A percentile compares a stretch with the other conserved stretches of the same genome.
Evolutionary conservation across 1,284 basidiomycete species (phyloP).

Genomic region (Puccinia hordei): DNA sequence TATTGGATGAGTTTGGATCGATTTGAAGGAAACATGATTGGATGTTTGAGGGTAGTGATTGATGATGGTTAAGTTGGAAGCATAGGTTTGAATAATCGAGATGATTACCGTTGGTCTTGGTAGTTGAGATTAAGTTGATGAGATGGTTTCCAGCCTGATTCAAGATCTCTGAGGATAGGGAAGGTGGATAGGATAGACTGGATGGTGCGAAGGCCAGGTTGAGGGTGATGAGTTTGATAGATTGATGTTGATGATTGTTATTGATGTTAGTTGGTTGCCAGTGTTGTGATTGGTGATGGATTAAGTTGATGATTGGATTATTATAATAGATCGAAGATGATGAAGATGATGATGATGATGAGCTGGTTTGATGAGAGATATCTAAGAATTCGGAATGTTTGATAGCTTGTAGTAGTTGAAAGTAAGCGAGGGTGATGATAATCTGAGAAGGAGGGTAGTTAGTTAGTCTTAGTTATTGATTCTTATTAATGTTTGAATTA

Average conservation of each 20-base stretch:
- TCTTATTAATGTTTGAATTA: not conserved
- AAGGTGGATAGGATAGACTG: not conserved
- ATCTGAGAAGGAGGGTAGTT: slow-evolving; percentile 54
- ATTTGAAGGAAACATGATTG: slow-evolving; percentile 1
- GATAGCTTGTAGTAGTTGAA: slow-evolving; percentile 59
- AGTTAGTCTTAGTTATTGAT: no score
- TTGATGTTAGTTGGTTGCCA: slow-evolving; percentile 2
- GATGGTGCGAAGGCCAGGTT: slow-evolving; percentile 35
- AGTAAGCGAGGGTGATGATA: slow-evolving; percentile 59
- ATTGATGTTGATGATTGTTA: not conserved
- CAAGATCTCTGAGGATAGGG: not conserved
- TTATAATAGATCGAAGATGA: no score
- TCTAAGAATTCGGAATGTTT: slow-evolving; percentile 58
- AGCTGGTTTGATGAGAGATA: slow-evolving; percentile 8
- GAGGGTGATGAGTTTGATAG: slow-evolving; percentile 2
- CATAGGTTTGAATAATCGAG: slow-evolving; percentile 31
- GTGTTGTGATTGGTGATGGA: no score
- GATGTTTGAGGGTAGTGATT: not conserved
- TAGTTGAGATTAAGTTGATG: not conserved
- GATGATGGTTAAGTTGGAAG: not conserved
- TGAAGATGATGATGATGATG: not conserved
- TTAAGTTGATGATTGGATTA: not conserved
- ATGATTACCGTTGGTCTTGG: not conserved
- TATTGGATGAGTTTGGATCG: not conserved
- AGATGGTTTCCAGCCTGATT: not conserved